These are phyloP conservation scores for Penicillium sp. DNA, from an alignment of 2,329 filamentous ascomycete species.

Conservation along the genomic window DNA sequence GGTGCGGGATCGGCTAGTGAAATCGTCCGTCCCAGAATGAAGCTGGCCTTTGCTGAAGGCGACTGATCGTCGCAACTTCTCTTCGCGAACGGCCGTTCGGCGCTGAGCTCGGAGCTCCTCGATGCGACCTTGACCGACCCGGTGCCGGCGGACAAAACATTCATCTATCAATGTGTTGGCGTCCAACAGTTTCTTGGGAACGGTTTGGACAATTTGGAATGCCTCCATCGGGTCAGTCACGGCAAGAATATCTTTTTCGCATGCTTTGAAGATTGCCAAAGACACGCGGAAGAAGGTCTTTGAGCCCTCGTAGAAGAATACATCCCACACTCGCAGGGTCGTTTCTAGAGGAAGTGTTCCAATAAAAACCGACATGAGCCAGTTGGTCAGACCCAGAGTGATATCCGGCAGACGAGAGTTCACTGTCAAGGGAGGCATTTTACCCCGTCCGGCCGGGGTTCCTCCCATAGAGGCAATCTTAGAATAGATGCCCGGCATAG, in stretches of 20 bases:
- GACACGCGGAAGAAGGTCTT: constrained; percentile 93
- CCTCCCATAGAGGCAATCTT: constrained; percentile 75
- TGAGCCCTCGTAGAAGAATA: constrained; percentile 92
- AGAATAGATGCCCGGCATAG: constrained; percentile 78
- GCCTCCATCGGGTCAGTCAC: constrained; percentile 90
- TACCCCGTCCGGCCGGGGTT: constrained; percentile 36
- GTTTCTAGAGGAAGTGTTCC: constrained; percentile 89
- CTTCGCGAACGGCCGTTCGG: constrained; percentile 50
- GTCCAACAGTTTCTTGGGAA: constrained; percentile 78
- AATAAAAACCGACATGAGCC: constrained; percentile 98
- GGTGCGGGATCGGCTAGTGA: constrained; percentile 30
- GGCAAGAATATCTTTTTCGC: constrained; percentile 74
- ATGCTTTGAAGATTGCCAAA: constrained; percentile 84
- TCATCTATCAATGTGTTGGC: constrained; percentile 78
- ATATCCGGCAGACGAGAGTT: constrained; percentile 73
- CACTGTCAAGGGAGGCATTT: constrained; percentile 44
- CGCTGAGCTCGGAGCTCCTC: constrained; percentile 72
- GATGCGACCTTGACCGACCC: constrained; percentile 77
- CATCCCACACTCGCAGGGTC: constrained; percentile 89
- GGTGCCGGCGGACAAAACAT: constrained; percentile 75
- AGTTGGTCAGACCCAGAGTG: constrained; percentile 87
- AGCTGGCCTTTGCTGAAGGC: constrained; percentile 37
- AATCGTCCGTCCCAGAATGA: constrained; percentile 34
- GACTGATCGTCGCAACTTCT: constrained; percentile 41
- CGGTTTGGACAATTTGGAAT: constrained; percentile 87